A percentile compares a stretch with the other conserved stretches of the same genome.
phyloP scores from a whole-genome alignment of 805 yeast species.

The Priceomyces medius region DNA sequence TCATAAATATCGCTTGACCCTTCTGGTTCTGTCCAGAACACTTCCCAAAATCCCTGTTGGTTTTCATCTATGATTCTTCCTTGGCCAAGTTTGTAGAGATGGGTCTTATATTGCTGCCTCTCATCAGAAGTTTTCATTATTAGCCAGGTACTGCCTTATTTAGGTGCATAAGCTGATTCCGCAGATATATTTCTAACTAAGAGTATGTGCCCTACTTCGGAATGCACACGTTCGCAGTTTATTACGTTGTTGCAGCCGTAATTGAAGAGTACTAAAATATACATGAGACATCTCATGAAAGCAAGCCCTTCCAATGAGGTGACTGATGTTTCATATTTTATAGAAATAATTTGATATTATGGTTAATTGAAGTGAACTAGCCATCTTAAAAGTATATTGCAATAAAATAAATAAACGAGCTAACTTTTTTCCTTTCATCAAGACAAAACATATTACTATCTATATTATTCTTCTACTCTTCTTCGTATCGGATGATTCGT shows the following conservation, averaged over 20 bases:
- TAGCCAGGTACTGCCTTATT: too few species aligned
- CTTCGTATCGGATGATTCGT: slow-evolving; percentile 13
- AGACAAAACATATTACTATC: neutral
- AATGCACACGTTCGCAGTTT: slow-evolving; percentile 1
- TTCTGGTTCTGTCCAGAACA: slow-evolving; percentile 40
- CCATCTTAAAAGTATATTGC: too few species aligned
- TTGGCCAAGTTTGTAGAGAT: slow-evolving; percentile 57
- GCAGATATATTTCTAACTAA: too few species aligned
- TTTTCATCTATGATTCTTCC: slow-evolving; percentile 30
- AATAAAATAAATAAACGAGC: neutral
- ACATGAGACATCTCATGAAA: too few species aligned
- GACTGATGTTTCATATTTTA: too few species aligned
- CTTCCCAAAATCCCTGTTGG: slow-evolving; percentile 29
- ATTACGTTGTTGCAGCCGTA: neutral
- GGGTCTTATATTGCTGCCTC: slow-evolving; percentile 56
- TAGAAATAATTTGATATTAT: too few species aligned
- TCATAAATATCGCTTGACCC: slow-evolving; percentile 58
- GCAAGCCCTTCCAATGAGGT: too few species aligned
- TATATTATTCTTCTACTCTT: slow-evolving; percentile 11
- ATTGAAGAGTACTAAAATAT: too few species aligned
- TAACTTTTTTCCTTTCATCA: neutral
- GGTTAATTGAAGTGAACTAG: too few species aligned
- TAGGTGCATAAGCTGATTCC: too few species aligned
- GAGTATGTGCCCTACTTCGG: too few species aligned
- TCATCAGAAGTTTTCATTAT: slow-evolving; percentile 80